These are phyloP conservation scores for Tuber magnatum DNA, from an alignment of 495 filamentous ascomycete genomes.

Conservation along the genomic window DNA sequence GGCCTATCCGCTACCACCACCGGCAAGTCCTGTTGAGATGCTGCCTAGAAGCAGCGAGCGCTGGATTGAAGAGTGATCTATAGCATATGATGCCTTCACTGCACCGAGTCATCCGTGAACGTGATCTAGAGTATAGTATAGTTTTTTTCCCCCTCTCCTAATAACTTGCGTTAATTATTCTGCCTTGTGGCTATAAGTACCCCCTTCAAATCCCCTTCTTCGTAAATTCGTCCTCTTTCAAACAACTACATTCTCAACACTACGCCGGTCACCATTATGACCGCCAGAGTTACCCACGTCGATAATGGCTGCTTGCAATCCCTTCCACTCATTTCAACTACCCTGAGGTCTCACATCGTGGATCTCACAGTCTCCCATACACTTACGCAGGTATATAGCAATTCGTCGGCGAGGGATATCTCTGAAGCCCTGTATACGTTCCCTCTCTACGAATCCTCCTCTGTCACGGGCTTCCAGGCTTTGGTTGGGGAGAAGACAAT, in stretches of 20 bases:
- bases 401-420: constrained; percentile 44
- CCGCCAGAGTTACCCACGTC: not conserved
- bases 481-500: constrained; percentile 48
- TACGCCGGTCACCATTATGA: not conserved
- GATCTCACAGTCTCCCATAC: constrained; percentile 35
- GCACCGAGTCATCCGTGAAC: not conserved
- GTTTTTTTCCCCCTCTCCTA: not conserved
- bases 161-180: not conserved
- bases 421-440: constrained; percentile 56
- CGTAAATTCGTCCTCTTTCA: not conserved
- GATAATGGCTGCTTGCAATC: not conserved
- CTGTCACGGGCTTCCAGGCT: constrained; percentile 57
- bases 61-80: not conserved
- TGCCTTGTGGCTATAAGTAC: not conserved
- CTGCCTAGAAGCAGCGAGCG: not conserved
- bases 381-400: constrained; percentile 57
- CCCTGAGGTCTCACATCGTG: constrained; percentile 11
- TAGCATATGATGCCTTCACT: not conserved
- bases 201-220: not conserved
- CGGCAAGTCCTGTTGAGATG: not conserved
- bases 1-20: not conserved
- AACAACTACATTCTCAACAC: not conserved
- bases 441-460: constrained; percentile 61
- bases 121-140: not conserved
- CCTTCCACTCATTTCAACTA: constrained; percentile 1